A percentile compares a stretch with the other conserved stretches of the same genome.
Evolutionary conservation across 2,329 filamentous ascomycete genomes (phyloP).

Genomic region (Calonectria crousiana): DNA sequence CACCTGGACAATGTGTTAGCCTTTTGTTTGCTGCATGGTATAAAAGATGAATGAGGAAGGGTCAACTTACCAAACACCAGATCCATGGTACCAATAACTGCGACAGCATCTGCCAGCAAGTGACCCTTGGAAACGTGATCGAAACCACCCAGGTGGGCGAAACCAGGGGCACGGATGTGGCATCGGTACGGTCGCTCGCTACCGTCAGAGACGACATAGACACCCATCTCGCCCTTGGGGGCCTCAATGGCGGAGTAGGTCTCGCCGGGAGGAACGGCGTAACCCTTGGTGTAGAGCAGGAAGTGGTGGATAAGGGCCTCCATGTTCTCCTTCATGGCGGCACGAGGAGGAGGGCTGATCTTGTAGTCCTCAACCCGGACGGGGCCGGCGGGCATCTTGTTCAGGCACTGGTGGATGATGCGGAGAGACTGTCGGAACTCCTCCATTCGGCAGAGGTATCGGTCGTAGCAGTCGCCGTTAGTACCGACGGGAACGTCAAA

Average conservation of each 20-base stretch:
- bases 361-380: slow-evolving; percentile 99
- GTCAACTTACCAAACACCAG: slow-evolving; percentile 81
- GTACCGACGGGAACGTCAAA: slow-evolving; percentile 97
- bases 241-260: slow-evolving; percentile 98
- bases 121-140: slow-evolving; percentile 95
- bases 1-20: slow-evolving; percentile 62
- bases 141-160: slow-evolving; percentile 93
- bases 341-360: slow-evolving; percentile 92
- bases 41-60: neutral
- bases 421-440: slow-evolving; percentile 98
- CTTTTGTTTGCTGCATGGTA: slow-evolving; percentile 23
- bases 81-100: slow-evolving; percentile 93
- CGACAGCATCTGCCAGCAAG: slow-evolving; percentile 94
- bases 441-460: slow-evolving; percentile 99
- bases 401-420: slow-evolving; percentile 98
- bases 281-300: slow-evolving; percentile 98
- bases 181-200: slow-evolving; percentile 97
- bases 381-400: slow-evolving; percentile 97
- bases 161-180: slow-evolving; percentile 96
- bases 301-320: slow-evolving; percentile 99
- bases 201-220: slow-evolving; percentile 95
- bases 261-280: slow-evolving; percentile 95
- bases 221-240: slow-evolving; percentile 99
- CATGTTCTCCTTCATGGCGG: slow-evolving; percentile 99
- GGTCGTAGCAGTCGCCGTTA: slow-evolving; percentile 99